phyloP scores from a whole-genome alignment of 495 filamentous ascomycete genomes.

The Podospora conica region DNA sequence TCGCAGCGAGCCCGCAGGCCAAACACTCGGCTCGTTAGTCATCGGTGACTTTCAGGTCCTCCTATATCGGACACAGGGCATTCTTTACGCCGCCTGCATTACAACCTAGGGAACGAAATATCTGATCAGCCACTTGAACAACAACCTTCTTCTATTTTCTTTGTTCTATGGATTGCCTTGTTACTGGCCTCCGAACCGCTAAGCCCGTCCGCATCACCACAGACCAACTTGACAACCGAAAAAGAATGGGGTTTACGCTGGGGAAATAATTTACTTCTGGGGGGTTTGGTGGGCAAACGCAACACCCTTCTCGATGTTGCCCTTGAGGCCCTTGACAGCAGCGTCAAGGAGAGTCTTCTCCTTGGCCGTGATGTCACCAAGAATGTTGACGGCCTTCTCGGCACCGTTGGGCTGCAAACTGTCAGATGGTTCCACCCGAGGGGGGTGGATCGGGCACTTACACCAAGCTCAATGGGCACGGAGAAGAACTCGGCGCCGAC shows the following conservation, averaged over 20 bases:
- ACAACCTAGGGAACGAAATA: conserved; percentile 32
- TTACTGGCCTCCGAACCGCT: conserved; percentile 11
- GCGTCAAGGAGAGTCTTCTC: conserved; percentile 83
- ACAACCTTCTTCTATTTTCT: conserved; percentile 8
- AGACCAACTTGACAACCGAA: not conserved
- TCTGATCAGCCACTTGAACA: conserved; percentile 31
- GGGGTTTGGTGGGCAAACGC: conserved; percentile 75
- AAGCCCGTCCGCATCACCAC: not conserved
- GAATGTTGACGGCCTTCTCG: conserved; percentile 73
- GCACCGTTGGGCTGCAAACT: conserved; percentile 64
- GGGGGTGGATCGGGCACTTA: conserved; percentile 44
- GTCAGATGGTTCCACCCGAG: conserved; percentile 25
- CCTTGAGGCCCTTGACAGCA: conserved; percentile 67
- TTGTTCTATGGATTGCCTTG: conserved; percentile 26
- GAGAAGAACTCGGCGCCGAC: conserved; percentile 93
- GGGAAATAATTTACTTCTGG: conserved; percentile 34
- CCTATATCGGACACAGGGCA: not conserved
- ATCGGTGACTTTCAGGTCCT: not conserved
- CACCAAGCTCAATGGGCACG: conserved; percentile 87
- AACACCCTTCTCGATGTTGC: conserved; percentile 90
- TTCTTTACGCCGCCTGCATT: conserved; percentile 13
- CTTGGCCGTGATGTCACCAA: conserved; percentile 63
- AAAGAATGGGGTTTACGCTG: not conserved
- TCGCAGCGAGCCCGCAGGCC: not conserved
- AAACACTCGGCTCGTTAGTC: not conserved